A percentile compares a stretch with the other conserved stretches of the same genome.
phyloP scores from a whole-genome alignment of 208 protist species.

The Wallacemonas rigidus region DNA sequence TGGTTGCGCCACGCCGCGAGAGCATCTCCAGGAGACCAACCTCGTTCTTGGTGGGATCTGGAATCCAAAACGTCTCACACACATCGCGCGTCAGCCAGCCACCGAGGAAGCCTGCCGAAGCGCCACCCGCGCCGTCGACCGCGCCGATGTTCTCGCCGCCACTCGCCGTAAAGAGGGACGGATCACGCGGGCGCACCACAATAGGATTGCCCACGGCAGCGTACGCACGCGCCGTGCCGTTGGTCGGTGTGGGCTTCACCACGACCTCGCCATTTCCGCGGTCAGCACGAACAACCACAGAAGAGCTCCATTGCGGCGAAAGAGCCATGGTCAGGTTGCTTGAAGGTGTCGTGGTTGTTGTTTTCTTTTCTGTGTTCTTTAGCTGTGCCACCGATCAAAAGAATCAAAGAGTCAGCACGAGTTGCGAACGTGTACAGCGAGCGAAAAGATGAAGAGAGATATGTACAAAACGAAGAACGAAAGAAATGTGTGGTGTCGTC shows the following conservation, averaged over 20 bases:
- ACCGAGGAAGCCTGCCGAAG: conserved; percentile 17
- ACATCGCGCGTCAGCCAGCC: conserved; percentile 36
- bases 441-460: too few species aligned
- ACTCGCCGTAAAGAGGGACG: conserved; percentile 23
- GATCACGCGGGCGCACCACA: conserved; percentile 53
- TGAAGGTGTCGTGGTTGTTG: not conserved
- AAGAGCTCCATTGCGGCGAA: conserved; percentile 62
- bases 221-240: conserved; percentile 42
- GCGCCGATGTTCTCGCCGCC: conserved; percentile 2
- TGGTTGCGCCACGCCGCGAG: conserved; percentile 47
- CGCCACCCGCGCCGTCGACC: not conserved
- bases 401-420: too few species aligned
- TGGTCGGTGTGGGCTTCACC: conserved; percentile 32
- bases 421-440: too few species aligned
- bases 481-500: too few species aligned
- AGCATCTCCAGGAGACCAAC: conserved; percentile 70
- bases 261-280: conserved; percentile 28
- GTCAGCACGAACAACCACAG: conserved; percentile 64
- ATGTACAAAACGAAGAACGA: too few species aligned
- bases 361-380: too few species aligned
- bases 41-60: conserved; percentile 54
- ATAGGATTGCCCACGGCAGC: conserved; percentile 65
- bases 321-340: conserved; percentile 44
- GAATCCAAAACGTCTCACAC: conserved; percentile 70
- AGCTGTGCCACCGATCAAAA: too few species aligned